These are phyloP conservation scores for Cantharellus cinnabarinus DNA, from an alignment of 768 basidiomycete genomes.

Conservation along the genomic window DNA sequence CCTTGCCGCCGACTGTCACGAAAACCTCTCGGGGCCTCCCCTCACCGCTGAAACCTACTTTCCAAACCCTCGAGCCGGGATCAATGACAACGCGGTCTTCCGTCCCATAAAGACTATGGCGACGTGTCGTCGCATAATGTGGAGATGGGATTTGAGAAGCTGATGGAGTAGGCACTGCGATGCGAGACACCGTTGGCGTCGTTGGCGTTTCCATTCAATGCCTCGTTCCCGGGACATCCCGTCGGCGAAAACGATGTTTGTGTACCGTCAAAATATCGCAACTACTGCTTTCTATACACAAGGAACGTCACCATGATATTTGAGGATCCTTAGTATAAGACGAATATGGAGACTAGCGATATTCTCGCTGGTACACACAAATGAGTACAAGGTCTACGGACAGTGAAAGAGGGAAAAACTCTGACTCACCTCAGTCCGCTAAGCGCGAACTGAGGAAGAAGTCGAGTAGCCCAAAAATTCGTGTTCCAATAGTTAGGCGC, in stretches of 20 bases:
- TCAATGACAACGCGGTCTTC: slow-evolving; percentile 93
- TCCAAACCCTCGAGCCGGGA: slow-evolving; percentile 86
- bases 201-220: neutral
- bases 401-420: too few relatives aligned
- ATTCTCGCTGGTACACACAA: too few relatives aligned
- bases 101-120: slow-evolving; percentile 89
- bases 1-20: slow-evolving; percentile 24
- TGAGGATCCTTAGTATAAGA: too few relatives aligned
- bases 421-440: too few relatives aligned
- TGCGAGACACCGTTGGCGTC: slow-evolving; percentile 3
- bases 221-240: neutral
- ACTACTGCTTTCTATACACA: too few relatives aligned
- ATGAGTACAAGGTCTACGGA: too few relatives aligned
- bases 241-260: neutral
- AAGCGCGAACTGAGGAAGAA: too few relatives aligned
- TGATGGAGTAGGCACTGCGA: slow-evolving; percentile 3
- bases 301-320: too few relatives aligned
- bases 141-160: slow-evolving; percentile 27
- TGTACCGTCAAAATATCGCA: too few relatives aligned
- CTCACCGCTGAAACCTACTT: slow-evolving; percentile 95
- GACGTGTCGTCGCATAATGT: slow-evolving; percentile 62
- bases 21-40: slow-evolving; percentile 80
- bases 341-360: too few relatives aligned
- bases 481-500: neutral
- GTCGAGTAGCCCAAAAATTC: neutral